Conservation (phyloP, 345 rosid genomes). For the Cardamine resedifolia region DNA sequence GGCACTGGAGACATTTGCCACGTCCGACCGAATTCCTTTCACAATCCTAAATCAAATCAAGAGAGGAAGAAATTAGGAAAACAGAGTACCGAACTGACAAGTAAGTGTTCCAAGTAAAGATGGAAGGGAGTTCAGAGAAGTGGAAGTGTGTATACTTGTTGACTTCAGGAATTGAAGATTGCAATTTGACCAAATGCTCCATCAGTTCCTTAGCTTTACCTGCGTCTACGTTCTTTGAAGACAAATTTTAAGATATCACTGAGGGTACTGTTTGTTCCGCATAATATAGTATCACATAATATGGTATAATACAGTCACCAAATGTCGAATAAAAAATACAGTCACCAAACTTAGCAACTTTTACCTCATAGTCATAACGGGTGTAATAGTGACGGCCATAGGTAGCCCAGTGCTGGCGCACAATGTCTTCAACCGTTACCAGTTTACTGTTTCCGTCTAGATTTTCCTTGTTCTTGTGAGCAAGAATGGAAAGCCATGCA, state of each 20-base stretch:
- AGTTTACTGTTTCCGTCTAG: conserved; percentile 57
- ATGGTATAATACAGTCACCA: background rate
- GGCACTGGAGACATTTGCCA: conserved; percentile 67
- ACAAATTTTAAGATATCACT: conserved; percentile 29
- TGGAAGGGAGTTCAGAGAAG: background rate
- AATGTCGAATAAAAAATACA: too few relatives aligned
- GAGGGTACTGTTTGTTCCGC: conserved; percentile 12
- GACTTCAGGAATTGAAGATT: conserved; percentile 74
- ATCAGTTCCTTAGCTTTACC: conserved; percentile 87
- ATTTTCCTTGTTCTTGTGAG: conserved; percentile 76
- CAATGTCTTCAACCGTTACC: conserved; percentile 92
- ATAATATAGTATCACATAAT: background rate
- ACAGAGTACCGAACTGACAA: conserved; percentile 6
- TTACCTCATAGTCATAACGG: conserved; percentile 97
- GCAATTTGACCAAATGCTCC: conserved; percentile 79
- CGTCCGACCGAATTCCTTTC: conserved; percentile 64
- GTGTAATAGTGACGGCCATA: conserved; percentile 98
- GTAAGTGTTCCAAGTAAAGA: background rate
- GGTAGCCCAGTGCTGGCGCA: conserved; percentile 82
- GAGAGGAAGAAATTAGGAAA: background rate
- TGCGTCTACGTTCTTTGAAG: conserved; percentile 87
- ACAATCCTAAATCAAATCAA: conserved; percentile 52
- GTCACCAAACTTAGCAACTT: too few relatives aligned
- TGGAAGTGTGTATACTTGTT: conserved; percentile 55
- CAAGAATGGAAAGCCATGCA: conserved; percentile 96